A percentile compares a stretch with the other conserved stretches of the same genome.
phyloP scores from a whole-genome alignment of 345 rosid genomes.

The Syzygium aromaticum region DNA sequence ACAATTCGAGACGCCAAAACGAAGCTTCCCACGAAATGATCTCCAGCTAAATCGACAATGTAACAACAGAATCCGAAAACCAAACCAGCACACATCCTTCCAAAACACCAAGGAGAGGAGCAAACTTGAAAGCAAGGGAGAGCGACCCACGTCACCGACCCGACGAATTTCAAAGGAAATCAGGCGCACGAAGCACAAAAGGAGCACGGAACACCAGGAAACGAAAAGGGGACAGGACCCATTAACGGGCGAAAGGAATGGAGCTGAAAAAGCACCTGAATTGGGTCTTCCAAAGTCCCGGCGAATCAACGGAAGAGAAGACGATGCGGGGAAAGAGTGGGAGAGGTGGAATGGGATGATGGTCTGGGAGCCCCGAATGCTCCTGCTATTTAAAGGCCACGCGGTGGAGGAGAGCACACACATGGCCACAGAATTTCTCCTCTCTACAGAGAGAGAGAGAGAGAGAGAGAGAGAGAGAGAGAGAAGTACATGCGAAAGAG shows the following conservation, averaged over 20 bases:
- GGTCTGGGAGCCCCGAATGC: neutral
- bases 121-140: neutral
- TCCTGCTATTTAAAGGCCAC: neutral
- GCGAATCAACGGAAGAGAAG: neutral
- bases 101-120: neutral
- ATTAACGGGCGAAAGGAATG: neutral
- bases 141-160: neutral
- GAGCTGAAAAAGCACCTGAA: neutral
- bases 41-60: neutral
- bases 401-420: neutral
- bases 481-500: neutral
- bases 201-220: neutral
- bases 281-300: neutral
- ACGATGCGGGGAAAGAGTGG: neutral
- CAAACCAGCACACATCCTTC: neutral
- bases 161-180: neutral
- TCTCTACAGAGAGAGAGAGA: neutral
- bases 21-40: neutral
- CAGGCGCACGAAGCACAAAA: neutral
- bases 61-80: neutral
- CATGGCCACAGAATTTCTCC: neutral
- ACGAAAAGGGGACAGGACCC: neutral
- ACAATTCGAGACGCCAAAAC: neutral
- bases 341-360: neutral
- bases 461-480: neutral